phyloP scores from a whole-genome alignment of 331 rosid genomes.

The Dryas integrifolia region DNA sequence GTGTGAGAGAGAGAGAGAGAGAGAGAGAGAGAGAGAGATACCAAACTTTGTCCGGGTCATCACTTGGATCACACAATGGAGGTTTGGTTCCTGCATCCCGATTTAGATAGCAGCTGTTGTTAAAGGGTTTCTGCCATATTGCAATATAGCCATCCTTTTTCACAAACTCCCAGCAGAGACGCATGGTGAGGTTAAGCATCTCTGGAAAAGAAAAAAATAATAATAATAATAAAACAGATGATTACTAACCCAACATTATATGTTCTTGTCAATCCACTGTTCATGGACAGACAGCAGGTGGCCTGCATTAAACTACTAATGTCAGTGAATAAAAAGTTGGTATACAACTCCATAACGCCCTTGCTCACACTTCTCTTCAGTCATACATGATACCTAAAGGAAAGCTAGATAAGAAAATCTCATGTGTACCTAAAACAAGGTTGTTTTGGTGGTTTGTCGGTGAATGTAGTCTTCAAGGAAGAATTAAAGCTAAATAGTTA shows the following conservation, averaged over 20 bases:
- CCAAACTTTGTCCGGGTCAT: conserved; percentile 87
- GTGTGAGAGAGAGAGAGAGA: not conserved
- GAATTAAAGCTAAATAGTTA: not conserved
- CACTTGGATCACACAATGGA: conserved; percentile 65
- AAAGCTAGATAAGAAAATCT: not conserved
- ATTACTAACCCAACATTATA: not conserved
- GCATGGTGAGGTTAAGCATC: conserved; percentile 83
- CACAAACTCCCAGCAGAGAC: conserved; percentile 84
- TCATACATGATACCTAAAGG: not conserved
- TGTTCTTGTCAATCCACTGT: not conserved
- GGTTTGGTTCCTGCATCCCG: conserved; percentile 73
- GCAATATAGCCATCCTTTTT: conserved; percentile 82
- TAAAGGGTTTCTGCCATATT: conserved; percentile 80
- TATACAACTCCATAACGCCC: not conserved
- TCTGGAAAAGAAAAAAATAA: conserved; percentile 45
- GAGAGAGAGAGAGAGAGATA: conserved; percentile 33
- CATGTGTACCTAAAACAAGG: not conserved
- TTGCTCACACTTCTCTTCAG: not conserved
- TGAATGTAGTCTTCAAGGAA: not conserved
- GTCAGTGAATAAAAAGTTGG: not conserved
- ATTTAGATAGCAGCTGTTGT: conserved; percentile 71
- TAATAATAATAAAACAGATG: not conserved
- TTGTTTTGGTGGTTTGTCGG: not conserved
- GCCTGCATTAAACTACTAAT: not conserved
- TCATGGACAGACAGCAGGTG: not conserved